Conservation (phyloP, 164 flowering plant species). For the Liquidambar formosana region DNA sequence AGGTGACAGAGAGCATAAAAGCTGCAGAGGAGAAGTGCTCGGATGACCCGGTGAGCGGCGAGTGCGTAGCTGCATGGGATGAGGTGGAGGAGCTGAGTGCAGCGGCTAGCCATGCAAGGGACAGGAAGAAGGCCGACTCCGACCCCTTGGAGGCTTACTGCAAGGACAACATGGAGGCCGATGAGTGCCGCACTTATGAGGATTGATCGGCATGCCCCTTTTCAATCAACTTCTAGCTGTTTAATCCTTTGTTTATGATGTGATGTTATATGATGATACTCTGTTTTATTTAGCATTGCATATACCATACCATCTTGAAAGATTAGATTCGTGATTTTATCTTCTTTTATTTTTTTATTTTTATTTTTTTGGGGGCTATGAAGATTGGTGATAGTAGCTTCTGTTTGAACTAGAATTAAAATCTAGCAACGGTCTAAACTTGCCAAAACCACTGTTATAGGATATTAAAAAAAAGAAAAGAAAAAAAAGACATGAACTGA, state of each 20-base stretch:
- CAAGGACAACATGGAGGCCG: constrained; percentile 85
- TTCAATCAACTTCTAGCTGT: neutral
- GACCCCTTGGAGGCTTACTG: constrained; percentile 80
- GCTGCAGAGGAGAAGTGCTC: constrained; percentile 38
- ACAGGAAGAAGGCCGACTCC: constrained; percentile 44
- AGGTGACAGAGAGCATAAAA: constrained; percentile 48
- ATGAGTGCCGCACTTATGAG: constrained; percentile 90
- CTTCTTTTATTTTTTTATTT: too few species aligned
- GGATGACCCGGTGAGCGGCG: constrained; percentile 42
- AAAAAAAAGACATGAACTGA: too few species aligned
- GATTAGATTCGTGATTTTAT: constrained; percentile 42
- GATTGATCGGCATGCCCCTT: constrained; percentile 37
- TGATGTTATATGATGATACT: neutral
- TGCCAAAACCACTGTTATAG: too few species aligned
- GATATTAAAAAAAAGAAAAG: too few species aligned
- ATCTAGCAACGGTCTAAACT: too few species aligned
- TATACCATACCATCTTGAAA: neutral
- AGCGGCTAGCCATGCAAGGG: constrained; percentile 80
- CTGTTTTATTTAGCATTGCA: neutral
- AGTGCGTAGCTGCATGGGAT: constrained; percentile 74
- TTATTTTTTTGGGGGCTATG: too few species aligned
- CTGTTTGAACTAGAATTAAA: too few species aligned
- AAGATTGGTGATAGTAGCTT: too few species aligned
- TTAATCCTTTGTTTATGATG: neutral
- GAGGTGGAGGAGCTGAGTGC: constrained; percentile 71